These are phyloP conservation scores for Perkinsus olseni DNA, from an alignment of 169 alveolate species.

Conservation along the genomic window DNA sequence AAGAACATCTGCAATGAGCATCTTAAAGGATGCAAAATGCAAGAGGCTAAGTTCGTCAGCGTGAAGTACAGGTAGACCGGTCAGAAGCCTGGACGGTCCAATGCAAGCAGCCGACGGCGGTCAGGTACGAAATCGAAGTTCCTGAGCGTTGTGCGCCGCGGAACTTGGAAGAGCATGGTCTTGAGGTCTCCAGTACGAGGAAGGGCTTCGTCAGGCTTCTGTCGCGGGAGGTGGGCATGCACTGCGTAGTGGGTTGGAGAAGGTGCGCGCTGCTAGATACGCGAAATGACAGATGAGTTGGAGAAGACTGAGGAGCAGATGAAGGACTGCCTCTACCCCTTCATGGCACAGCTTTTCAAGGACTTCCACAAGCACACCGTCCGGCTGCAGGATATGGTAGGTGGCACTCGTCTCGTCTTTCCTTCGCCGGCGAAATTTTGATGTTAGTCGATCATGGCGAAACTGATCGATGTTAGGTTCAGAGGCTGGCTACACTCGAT, in stretches of 20 bases:
- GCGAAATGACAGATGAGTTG: slow-evolving; percentile 46
- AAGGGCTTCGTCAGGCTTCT: slow-evolving; percentile 80
- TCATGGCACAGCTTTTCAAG: slow-evolving; percentile 55
- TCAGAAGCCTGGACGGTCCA: too few relatives aligned
- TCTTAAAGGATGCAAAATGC: not conserved
- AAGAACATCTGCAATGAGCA: not conserved
- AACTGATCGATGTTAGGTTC: not conserved
- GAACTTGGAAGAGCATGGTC: slow-evolving; percentile 21
- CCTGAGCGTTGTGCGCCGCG: slow-evolving; percentile 32
- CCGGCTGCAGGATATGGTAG: not conserved
- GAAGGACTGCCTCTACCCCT: slow-evolving; percentile 65
- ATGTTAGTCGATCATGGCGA: too few relatives aligned
- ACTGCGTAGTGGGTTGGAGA: slow-evolving; percentile 27
- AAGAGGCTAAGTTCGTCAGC: not conserved
- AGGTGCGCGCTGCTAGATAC: slow-evolving; percentile 43
- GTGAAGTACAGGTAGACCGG: slow-evolving; percentile 15
- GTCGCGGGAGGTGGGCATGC: slow-evolving; percentile 45
- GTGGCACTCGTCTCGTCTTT: too few relatives aligned
- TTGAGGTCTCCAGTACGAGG: slow-evolving; percentile 83
- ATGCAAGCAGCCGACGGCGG: not conserved
- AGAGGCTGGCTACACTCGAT: not conserved
- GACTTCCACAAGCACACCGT: slow-evolving; percentile 48
- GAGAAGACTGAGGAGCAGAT: slow-evolving; percentile 75
- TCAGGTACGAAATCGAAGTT: slow-evolving; percentile 49
- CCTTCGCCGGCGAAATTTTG: too few relatives aligned